Percentiles rank a stretch among this genome's conserved stretches.
phyloP scores from a whole-genome alignment of 108 stramenopile species.

The Nitzschia palea region DNA sequence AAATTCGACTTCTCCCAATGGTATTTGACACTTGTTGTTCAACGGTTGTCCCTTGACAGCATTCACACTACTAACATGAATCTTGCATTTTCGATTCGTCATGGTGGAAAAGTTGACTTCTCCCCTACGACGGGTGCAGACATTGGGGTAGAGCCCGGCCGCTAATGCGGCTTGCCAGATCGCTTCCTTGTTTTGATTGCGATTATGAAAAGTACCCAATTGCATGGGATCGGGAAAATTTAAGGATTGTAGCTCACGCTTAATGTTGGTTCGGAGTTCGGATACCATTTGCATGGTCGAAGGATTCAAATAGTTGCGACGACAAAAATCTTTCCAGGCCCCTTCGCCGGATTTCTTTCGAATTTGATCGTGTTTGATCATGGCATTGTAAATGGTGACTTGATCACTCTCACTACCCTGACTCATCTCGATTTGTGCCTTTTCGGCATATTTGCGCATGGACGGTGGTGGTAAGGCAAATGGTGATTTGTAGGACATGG shows the following conservation, averaged over 20 bases:
- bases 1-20: conserved; percentile 63
- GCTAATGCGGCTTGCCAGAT: conserved; percentile 62
- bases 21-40: conserved; percentile 57
- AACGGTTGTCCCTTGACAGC: conserved; percentile 57
- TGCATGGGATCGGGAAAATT: conserved; percentile 42
- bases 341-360: conserved; percentile 32
- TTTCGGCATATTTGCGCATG: conserved; percentile 49
- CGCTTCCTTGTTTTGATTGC: conserved; percentile 49
- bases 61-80: conserved; percentile 72
- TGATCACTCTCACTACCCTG: conserved; percentile 69
- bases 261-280: conserved; percentile 59
- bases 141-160: conserved; percentile 78
- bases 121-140: conserved; percentile 56
- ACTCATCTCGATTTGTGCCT: conserved; percentile 54
- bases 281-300: conserved; percentile 61
- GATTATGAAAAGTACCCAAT: conserved; percentile 45
- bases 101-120: conserved; percentile 73
- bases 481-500: conserved; percentile 62
- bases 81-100: conserved; percentile 70
- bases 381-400: conserved; percentile 60
- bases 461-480: conserved; percentile 63
- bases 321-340: conserved; percentile 54
- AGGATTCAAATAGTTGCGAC: conserved; percentile 53
- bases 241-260: conserved; percentile 55
- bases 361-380: conserved; percentile 49